Evolutionary conservation across 306 rosid species (phyloP).

Genomic region (Benincasa hispida): DNA sequence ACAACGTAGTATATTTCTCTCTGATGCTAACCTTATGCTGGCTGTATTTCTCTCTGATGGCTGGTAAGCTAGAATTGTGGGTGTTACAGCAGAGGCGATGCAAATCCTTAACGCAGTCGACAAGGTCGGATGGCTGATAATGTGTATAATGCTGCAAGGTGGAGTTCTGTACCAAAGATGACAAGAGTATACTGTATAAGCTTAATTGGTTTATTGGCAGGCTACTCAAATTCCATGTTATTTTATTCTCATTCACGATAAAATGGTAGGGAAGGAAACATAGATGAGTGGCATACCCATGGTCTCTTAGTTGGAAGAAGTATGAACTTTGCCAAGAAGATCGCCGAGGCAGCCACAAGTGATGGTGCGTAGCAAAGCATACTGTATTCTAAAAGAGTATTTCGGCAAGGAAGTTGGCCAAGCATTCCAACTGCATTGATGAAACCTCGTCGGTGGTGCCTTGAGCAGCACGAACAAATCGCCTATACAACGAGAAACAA

Average conservation of each 20-base stretch:
- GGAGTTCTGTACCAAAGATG: constrained; percentile 24
- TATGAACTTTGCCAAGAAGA: constrained; percentile 66
- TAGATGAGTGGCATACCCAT: constrained; percentile 46
- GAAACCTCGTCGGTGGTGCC: constrained; percentile 49
- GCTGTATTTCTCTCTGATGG: constrained; percentile 47
- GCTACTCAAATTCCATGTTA: background rate
- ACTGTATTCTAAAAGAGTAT: constrained; percentile 69
- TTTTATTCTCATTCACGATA: background rate
- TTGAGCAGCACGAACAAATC: constrained; percentile 91
- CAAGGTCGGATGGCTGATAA: constrained; percentile 32
- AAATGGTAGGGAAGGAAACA: background rate
- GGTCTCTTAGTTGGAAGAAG: constrained; percentile 62
- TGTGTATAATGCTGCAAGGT: constrained; percentile 48
- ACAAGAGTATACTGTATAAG: background rate
- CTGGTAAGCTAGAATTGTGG: constrained; percentile 33
- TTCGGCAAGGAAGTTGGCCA: constrained; percentile 76
- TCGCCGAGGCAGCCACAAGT: constrained; percentile 69
- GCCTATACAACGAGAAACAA: constrained; percentile 16
- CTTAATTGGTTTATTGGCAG: background rate
- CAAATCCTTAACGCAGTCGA: constrained; percentile 27
- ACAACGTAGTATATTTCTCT: background rate
- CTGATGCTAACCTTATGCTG: constrained; percentile 34
- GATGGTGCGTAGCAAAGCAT: constrained; percentile 87
- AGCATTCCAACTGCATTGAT: constrained; percentile 77
- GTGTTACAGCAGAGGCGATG: constrained; percentile 33